Evolutionary conservation across 2,329 filamentous ascomycete genomes (phyloP), one percentile per base, ranked within the genome.

Genomic region (Beauveria medogensis): DNA sequence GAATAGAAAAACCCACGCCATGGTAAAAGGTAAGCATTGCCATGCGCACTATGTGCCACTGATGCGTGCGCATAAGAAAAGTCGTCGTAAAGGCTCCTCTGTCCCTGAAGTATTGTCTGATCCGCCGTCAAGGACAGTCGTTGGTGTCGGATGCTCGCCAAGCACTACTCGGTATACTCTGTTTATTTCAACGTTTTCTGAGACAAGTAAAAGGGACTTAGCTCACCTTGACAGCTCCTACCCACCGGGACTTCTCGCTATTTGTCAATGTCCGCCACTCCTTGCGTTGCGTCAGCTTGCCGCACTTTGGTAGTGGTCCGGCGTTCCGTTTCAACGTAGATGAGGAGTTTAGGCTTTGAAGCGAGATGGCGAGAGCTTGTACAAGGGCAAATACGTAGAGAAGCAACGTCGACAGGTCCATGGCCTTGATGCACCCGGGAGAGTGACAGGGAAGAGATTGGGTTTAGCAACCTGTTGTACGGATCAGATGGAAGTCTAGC

Each of bases 181-280:
- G 26, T 10, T 20, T n/a, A 5, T 24, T 24, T 24, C 18, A 18
- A 40, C 30, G 8, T 24, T 14, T 28, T 16, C 28, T 18, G 8
- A 22, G 22, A 9, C 3, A 55, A 10, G 20, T 10, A 14, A n/a
- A 43, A 16, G 14, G 14, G 18, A 16, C 34, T 26, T 5, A 12
- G 34, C 52, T 7, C 52, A 55, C 52, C 52, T 55, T 55, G 37
- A 55, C 52, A 26, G 52, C 52, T 55, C 52, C 52, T 9, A 55
- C 10, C 52, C 52, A 55, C 52, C 16, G 12, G 20, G 37, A 9
- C 30, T 55, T 41, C 24, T 55, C 52, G 12, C 37, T 26, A 16
- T 44, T 10, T 12, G 22, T 43, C 41, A 55, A 55, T 3, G 20
- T 55, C 22, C 52, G 52, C 52, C 52, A 55, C 26, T 55, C 52